Evolutionary conservation across 441 rosid genomes (phyloP).

Genomic region (Melastoma candidum): DNA sequence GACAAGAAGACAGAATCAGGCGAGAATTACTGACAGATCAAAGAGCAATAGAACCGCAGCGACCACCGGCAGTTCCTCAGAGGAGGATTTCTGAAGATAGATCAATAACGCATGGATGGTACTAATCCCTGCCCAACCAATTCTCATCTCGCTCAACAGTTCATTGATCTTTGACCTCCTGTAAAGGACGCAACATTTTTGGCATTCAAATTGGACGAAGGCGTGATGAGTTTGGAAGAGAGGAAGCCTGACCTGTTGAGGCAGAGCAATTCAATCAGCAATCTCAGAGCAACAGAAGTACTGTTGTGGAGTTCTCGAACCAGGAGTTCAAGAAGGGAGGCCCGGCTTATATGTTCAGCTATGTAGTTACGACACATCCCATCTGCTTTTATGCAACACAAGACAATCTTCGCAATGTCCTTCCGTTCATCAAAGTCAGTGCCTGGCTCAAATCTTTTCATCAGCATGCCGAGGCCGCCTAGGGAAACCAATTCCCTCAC

Average conservation of each 20-base stretch:
- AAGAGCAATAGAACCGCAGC: slow-evolving; percentile 52
- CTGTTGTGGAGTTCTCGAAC: slow-evolving; percentile 22
- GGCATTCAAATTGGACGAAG: neutral
- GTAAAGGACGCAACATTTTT: slow-evolving; percentile 4
- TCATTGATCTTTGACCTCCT: slow-evolving; percentile 32
- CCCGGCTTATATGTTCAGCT: slow-evolving; percentile 27
- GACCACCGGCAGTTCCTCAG: slow-evolving; percentile 43
- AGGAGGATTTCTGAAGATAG: slow-evolving; percentile 33
- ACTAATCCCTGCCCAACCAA: slow-evolving; percentile 39
- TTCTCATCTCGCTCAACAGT: slow-evolving; percentile 28
- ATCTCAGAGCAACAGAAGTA: slow-evolving; percentile 18
- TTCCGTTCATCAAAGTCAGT: slow-evolving; percentile 29
- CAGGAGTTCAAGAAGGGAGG: slow-evolving; percentile 44
- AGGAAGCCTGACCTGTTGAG: slow-evolving; percentile 29
- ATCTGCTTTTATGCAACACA: slow-evolving; percentile 36
- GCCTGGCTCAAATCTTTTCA: slow-evolving; percentile 20
- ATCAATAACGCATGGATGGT: slow-evolving; percentile 42
- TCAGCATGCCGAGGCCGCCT: slow-evolving; percentile 42
- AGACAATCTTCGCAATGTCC: slow-evolving; percentile 29
- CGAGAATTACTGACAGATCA: slow-evolving; percentile 42
- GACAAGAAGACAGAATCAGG: too few species aligned
- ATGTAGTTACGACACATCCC: slow-evolving; percentile 39
- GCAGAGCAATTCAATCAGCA: slow-evolving; percentile 40
- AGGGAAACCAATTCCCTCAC: slow-evolving; percentile 39
- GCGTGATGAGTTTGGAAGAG: neutral